Percentiles rank a stretch among this genome's conserved stretches.
Conservation (phyloP, 2,329 filamentous ascomycete genomes). For the Aspergillus quadrilineatus region DNA sequence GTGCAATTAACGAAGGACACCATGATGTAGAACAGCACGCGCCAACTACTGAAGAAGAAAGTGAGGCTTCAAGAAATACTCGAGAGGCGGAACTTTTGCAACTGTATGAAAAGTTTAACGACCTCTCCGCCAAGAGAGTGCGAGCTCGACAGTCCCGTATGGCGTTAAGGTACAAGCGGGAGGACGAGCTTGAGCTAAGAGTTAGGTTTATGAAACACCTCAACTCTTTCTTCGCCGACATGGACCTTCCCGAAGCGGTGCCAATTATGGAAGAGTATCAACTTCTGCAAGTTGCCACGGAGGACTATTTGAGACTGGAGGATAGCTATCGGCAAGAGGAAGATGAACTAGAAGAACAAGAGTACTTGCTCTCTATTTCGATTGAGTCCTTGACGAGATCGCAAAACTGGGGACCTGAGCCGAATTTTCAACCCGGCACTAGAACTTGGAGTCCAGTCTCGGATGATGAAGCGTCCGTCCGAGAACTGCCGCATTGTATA, state of each 20-base stretch:
- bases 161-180: constrained; percentile 25
- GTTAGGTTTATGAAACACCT: constrained; percentile 24
- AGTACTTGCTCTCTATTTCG: constrained; percentile 24
- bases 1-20: neutral
- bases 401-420: neutral
- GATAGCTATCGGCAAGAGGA: constrained; percentile 26
- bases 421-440: neutral
- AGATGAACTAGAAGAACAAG: constrained; percentile 27
- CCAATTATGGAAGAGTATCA: constrained; percentile 19
- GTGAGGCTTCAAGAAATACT: neutral
- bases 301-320: constrained; percentile 27
- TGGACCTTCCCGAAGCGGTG: neutral
- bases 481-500: constrained; percentile 14
- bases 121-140: constrained; percentile 20
- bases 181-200: constrained; percentile 24
- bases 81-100: neutral
- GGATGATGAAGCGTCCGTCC: neutral
- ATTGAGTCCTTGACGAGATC: constrained; percentile 19
- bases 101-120: constrained; percentile 13
- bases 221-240: constrained; percentile 19
- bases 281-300: constrained; percentile 20
- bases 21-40: neutral
- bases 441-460: neutral
- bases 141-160: constrained; percentile 24
- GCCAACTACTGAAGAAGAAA: neutral